Percentiles rank a stretch among this genome's conserved stretches.
Conservation (phyloP, 1,284 basidiomycete species). For the Puccinia horiana region DNA sequence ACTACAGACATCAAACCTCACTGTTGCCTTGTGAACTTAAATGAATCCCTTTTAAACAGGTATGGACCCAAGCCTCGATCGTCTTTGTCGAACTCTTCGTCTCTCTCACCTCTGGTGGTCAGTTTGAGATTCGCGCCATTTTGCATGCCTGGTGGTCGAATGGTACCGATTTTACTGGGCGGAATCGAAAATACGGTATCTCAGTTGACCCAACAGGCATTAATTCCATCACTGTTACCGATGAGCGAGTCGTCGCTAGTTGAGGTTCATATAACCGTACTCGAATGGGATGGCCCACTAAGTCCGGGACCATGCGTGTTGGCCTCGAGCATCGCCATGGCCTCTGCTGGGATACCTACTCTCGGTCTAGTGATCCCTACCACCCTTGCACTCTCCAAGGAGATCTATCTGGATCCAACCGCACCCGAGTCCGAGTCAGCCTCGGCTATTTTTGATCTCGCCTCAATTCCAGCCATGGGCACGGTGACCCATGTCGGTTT, state of each 20-base stretch:
- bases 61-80: constrained; percentile 35
- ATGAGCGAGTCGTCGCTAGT: constrained; percentile 7
- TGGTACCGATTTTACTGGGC: neutral
- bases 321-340: constrained; percentile 23
- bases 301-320: constrained; percentile 1
- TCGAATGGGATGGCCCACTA: constrained; percentile 24
- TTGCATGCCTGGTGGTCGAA: neutral
- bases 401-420: constrained; percentile 19
- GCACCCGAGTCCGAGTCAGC: neutral
- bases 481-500: constrained; percentile 30
- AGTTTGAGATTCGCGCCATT: constrained; percentile 34
- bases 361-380: constrained; percentile 24
- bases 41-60: neutral
- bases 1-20: neutral
- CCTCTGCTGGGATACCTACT: constrained; percentile 14
- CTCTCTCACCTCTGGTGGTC: constrained; percentile 9
- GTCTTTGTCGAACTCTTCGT: constrained; percentile 24
- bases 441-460: constrained; percentile 17
- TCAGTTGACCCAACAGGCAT: constrained; percentile 24
- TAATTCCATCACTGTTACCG: constrained; percentile 18
- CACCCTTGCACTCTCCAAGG: constrained; percentile 5
- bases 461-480: constrained; percentile 12
- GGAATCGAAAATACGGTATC: constrained; percentile 7
- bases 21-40: no score
- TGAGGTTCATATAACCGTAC: constrained; percentile 30